phyloP scores from a whole-genome alignment of 1,284 basidiomycete genomes.

The Fomitopsis betulina region DNA sequence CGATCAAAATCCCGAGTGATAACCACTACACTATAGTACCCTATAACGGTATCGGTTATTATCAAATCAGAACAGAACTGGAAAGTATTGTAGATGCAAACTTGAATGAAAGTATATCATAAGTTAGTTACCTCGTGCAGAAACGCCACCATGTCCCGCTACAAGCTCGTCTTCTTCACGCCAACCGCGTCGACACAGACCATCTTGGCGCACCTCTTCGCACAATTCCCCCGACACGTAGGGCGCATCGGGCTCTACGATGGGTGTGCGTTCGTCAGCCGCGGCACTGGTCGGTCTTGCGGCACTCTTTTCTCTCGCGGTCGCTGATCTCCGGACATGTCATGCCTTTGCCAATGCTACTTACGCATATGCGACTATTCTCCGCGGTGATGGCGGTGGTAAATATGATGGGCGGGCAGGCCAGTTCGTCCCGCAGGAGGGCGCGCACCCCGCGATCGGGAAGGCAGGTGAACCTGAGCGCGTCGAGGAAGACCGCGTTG shows the following conservation, averaged over 20 bases:
- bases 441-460: slow-evolving; percentile 43
- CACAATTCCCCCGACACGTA: slow-evolving; percentile 36
- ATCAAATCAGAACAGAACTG: too few species aligned
- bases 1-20: slow-evolving; percentile 24
- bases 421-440: slow-evolving; percentile 40
- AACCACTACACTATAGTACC: slow-evolving; percentile 26
- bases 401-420: slow-evolving; percentile 25
- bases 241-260: slow-evolving; percentile 50
- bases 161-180: slow-evolving; percentile 23
- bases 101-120: too few species aligned
- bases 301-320: background rate
- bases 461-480: slow-evolving; percentile 36
- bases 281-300: slow-evolving; percentile 38
- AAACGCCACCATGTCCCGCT: slow-evolving; percentile 10
- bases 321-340: background rate
- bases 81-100: too few species aligned
- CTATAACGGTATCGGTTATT: too few species aligned
- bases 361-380: background rate
- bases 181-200: slow-evolving; percentile 35
- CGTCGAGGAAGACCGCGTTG: slow-evolving; percentile 52
- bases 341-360: background rate
- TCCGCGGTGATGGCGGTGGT: background rate
- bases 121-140: too few species aligned
- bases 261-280: slow-evolving; percentile 46
- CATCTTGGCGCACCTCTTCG: slow-evolving; percentile 41